phyloP scores from a whole-genome alignment of 192 early-diverging fungal genomes.

The Coemansia sp. region DNA sequence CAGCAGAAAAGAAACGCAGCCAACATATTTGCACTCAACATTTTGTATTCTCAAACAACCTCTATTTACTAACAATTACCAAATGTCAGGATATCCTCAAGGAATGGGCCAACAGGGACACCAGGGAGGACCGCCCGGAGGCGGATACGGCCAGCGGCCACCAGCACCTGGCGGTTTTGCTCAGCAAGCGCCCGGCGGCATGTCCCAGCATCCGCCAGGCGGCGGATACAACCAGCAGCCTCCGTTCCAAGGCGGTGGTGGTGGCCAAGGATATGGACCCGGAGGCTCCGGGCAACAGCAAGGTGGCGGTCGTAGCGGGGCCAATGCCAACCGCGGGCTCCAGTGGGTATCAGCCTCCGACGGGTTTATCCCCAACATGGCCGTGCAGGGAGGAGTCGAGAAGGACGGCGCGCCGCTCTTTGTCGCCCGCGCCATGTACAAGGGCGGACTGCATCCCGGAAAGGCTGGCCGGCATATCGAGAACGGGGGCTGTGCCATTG shows the following conservation, averaged over 20 bases:
- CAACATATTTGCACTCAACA: not conserved
- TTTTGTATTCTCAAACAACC: not conserved
- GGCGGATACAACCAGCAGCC: not conserved
- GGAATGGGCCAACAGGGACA: slow-evolving; percentile 3
- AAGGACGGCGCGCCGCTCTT: slow-evolving; percentile 58
- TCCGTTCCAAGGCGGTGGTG: not conserved
- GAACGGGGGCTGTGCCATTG: slow-evolving; percentile 51
- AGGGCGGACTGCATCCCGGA: slow-evolving; percentile 53
- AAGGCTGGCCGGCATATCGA: slow-evolving; percentile 52
- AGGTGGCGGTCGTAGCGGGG: not conserved
- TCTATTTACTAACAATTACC: not conserved
- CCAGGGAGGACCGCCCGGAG: not conserved
- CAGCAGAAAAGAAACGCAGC: not conserved
- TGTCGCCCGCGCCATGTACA: slow-evolving; percentile 54
- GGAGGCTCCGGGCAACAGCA: not conserved
- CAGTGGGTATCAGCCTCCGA: slow-evolving; percentile 43
- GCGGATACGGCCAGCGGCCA: not conserved
- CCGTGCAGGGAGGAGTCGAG: slow-evolving; percentile 61
- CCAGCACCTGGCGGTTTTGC: not conserved
- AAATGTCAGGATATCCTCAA: slow-evolving; percentile 8
- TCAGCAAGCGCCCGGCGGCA: not conserved
- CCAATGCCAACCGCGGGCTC: slow-evolving; percentile 11
- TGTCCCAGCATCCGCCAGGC: not conserved
- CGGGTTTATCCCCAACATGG: slow-evolving; percentile 46
- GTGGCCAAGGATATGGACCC: not conserved